Conservation (phyloP, 192 early-diverging fungal species). For the Glomus cerebriforme region DNA sequence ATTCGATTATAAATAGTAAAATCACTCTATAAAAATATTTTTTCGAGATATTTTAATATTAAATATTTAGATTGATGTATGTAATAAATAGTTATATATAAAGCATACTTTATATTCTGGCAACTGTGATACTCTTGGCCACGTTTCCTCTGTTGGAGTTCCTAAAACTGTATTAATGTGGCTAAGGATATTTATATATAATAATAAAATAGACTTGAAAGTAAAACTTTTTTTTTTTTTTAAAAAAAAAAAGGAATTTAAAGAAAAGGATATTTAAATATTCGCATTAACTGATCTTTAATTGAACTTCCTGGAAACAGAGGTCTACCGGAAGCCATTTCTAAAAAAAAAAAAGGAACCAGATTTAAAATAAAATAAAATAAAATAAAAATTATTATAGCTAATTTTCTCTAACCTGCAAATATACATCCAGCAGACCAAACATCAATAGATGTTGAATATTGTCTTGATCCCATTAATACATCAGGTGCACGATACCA, state of each 20-base stretch:
- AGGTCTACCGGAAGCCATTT: constrained; percentile 86
- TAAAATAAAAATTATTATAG: constrained; percentile 16
- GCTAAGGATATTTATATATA: constrained; percentile 15
- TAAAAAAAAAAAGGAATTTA: background rate
- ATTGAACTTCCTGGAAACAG: constrained; percentile 90
- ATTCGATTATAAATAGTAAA: constrained; percentile 75
- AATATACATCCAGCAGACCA: constrained; percentile 90
- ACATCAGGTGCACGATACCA: constrained; percentile 92
- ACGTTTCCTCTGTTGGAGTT: constrained; percentile 77
- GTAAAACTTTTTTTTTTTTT: background rate
- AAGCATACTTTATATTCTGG: constrained; percentile 82
- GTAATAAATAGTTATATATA: background rate
- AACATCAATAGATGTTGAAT: constrained; percentile 85
- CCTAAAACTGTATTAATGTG: constrained; percentile 59
- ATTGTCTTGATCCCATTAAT: constrained; percentile 84
- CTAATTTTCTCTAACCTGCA: constrained; percentile 52
- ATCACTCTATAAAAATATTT: constrained; percentile 52
- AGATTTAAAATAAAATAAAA: background rate
- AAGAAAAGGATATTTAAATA: constrained; percentile 75
- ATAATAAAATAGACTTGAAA: too few relatives aligned
- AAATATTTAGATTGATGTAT: background rate
- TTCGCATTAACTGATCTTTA: constrained; percentile 82
- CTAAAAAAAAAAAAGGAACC: constrained; percentile 33
- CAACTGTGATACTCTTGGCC: constrained; percentile 84
- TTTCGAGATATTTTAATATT: background rate